Base-by-base conservation (phyloP, 441 rosid species). In the Mallotus japonicus region DNA sequence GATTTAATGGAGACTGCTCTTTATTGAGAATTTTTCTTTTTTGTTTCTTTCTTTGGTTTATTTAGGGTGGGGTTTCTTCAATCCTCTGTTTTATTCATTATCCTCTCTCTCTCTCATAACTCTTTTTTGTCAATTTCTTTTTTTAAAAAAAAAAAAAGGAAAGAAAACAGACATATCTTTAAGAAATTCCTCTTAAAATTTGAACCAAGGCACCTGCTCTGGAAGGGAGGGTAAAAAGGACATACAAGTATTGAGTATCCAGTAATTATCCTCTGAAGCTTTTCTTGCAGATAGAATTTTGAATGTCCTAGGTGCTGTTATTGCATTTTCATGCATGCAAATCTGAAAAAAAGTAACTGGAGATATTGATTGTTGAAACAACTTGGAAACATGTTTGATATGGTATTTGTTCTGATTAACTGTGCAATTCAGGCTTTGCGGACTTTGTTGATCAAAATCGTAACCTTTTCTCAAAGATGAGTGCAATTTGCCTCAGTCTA, bases 361-460 rank as follows among this genome's bases (percentile, higher is more conserved):
- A 56, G n/a, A 56, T 5, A 16, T 17, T 42, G 14, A 60, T 28
- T 53, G 6, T 62, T 40, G 47, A 53, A 60, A 13, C 50, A 46
- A 55, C 42, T 53, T 68, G 71, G 19, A 46, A 67, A 63, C 67
- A 64, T 37, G 54, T 22, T 24, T 73, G 58, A 42, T 15, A 37
- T 20, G 17, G 20, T 11, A 5, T n/a, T 24, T 65, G 15, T 54
- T 53, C 37, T 70, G 71, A 67, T 64, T 57, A 65, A 74, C 72
- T 46, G 60, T 77, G 66, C 75, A 67, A 81, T 82, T 68, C 97
- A 92, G 99, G 91, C 53, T 72, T 90, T 69, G 87, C 85, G 65
- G 81, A 81, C 74, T 87, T 81, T 83, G 91, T 91, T 66, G 99
- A 92, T 84, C 80, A 71, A 62, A 95, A 91, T 53, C 95, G 87